Evolutionary conservation across 83 land plant genomes (phyloP), one percentile per base, ranked within the genome.

Genomic region (Diphasiastrum complanatum): DNA sequence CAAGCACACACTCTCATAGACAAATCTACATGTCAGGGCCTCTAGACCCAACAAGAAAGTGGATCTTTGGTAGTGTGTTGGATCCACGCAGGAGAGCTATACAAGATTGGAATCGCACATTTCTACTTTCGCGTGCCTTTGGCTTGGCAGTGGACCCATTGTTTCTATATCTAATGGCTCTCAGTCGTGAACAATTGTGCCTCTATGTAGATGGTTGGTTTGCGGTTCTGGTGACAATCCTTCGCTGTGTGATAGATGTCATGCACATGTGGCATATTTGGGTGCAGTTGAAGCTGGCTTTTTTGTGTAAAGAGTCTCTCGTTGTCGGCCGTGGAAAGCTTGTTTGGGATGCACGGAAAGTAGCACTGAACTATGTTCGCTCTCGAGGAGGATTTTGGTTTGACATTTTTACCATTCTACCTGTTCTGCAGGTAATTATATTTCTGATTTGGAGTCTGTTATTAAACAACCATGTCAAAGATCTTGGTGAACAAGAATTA

Each of bases 321-420:
- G 90, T 91, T n/a, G 79, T 91, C 16, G 97, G 97, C 3, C 80
- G 86, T 35, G 97, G 97, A 41, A 87, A 88, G 60, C 89, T 91
- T 18, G 90, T 87, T 43, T 91, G 95, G 97, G 97, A 91, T 60
- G 63, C 89, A 16, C 75, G 76, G 5, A 64, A 71, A 31, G 63
- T 91, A 45, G 95, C 95, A 26, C 27, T 59, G 0, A 86, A 91
- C 50, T 91, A 91, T 66, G 61, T 87, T 30, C 32, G 76, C 2
- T 75, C 86, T 1, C 51, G 70, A 41, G 73, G 73, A 37, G 95
- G 95, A 19, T 84, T 91, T 64, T 70, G 79, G 78, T 80, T 80
- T 63, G 97, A 91, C 57, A 36, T 71, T 37, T 81, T 83, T 45
- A 89, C 87, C 59, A 83, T 91, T 47, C 83, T 91, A 11, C 97